Evolutionary conservation across 441 rosid genomes (phyloP).

Genomic region (Francoa sonchifolia): DNA sequence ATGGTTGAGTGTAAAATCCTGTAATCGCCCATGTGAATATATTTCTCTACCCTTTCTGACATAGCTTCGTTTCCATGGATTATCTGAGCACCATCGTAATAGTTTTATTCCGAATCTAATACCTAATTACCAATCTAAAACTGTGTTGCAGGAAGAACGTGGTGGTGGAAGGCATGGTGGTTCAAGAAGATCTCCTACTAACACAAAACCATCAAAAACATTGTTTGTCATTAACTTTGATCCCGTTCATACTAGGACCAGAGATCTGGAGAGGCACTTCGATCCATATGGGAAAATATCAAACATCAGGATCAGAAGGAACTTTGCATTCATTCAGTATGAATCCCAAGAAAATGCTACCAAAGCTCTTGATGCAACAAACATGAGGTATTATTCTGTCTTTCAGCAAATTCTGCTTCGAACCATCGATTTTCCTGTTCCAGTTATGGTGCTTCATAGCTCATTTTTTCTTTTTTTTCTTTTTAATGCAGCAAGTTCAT

Average conservation of each 20-base stretch:
- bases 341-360: conserved; percentile 84
- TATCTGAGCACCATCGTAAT: too few species aligned
- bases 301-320: conserved; percentile 84
- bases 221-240: conserved; percentile 92
- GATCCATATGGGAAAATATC: conserved; percentile 80
- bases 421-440: neutral
- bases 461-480: neutral
- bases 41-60: neutral
- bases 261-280: conserved; percentile 90
- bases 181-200: conserved; percentile 54
- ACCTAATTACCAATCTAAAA: neutral
- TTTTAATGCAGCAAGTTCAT: conserved; percentile 15
- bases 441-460: neutral
- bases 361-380: conserved; percentile 52
- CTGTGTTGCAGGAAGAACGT: conserved; percentile 57
- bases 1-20: neutral
- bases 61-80: too few species aligned
- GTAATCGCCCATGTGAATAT: neutral
- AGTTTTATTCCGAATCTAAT: neutral
- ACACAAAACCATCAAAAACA: conserved; percentile 71
- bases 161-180: conserved; percentile 57
- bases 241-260: conserved; percentile 60
- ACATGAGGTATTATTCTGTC: neutral
- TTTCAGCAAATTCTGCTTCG: too few species aligned
- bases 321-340: conserved; percentile 86